Percentiles rank a stretch among this genome's conserved stretches.
Evolutionary conservation across 768 basidiomycete species (phyloP).

Genomic region (Amanita pallidorosea): DNA sequence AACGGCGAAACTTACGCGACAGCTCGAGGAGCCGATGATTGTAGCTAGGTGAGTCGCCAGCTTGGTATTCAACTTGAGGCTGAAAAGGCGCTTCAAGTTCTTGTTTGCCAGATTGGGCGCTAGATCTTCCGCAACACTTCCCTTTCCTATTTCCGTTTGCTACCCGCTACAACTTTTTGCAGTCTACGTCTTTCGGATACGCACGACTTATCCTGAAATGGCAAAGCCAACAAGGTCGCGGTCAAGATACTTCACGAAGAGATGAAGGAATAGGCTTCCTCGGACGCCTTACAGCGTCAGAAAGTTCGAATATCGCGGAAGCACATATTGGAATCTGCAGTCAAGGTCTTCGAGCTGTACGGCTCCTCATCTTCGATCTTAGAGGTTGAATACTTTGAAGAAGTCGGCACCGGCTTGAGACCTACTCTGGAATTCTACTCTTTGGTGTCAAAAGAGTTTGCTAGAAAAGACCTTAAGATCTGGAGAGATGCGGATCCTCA

Average conservation of each 20-base stretch:
- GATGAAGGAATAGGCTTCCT: conserved; percentile 91
- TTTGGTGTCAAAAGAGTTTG: conserved; percentile 93
- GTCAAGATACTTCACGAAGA: conserved; percentile 68
- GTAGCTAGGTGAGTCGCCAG: conserved; percentile 67
- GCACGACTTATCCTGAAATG: conserved; percentile 91
- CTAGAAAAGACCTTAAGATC: conserved; percentile 74
- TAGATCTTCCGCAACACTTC: conserved; percentile 93
- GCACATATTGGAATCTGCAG: conserved; percentile 89
- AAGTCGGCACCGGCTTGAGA: conserved; percentile 95
- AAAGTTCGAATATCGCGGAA: conserved; percentile 95
- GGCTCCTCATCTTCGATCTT: conserved; percentile 89
- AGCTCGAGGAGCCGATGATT: conserved; percentile 97
- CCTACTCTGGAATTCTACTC: conserved; percentile 98
- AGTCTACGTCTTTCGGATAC: conserved; percentile 96
- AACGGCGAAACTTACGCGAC: conserved; percentile 93
- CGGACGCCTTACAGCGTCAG: conserved; percentile 84
- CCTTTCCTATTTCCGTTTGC: conserved; percentile 99
- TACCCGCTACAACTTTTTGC: conserved; percentile 93
- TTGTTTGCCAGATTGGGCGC: conserved; percentile 94
- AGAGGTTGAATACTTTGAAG: conserved; percentile 98
- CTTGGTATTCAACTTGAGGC: neutral
- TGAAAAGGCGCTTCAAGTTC: conserved; percentile 40
- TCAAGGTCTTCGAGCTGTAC: conserved; percentile 95
- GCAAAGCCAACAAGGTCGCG: conserved; percentile 79
- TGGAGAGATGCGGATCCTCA: conserved; percentile 81